Base-by-base conservation (phyloP, 441 rosid species). In the Corymbia calophylla region DNA sequence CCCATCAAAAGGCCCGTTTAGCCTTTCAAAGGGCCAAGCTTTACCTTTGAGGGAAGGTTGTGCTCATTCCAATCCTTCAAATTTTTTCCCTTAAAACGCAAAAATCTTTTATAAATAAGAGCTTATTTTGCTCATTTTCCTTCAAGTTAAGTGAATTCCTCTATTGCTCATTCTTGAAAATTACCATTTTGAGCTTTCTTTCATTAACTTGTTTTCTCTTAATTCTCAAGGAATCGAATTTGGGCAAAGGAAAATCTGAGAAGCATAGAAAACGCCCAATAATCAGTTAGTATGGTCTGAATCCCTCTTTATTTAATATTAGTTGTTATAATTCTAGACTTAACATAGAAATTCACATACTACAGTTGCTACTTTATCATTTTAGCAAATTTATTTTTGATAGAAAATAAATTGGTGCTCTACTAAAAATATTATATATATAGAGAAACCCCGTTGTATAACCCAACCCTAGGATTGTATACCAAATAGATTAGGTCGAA, bases 371-470 rank as follows among this genome's bases (percentile, higher is more conserved):
- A 62, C 32, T 62, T 32, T 29, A 29, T 62, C 68, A 56, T 27
- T 62, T 13, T 0, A 27, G 16, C 1, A 12, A 62, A 13, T 0
- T 62, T 62, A 62, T 6, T 29, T 60, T 62, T 29, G n/a, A 29
- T 29, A 27, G 6, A 58, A 58, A 29, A 29, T 62, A 14, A 29
- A 13, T 62, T 17, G 4, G 6, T 6, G 13, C 8, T 9, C 70
- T 62, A 7, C 32, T 29, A 62, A 62, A 62, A 29, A 29, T 62
- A 60, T 29, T 29, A 29, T 58, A 62, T 62, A 14, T 29, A 29
- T 29, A 13, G 68, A 62, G 68, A 62, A 6, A 62, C 32, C 18
- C 68, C 17, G 9, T 6, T 62, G 68, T 0, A 0, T 0, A 62
- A 62, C 29, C 12, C 62, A 27, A 56, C 5, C 9, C 60, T 56